These are phyloP conservation scores for Pyrenochaeta sp. DNA, from an alignment of 2,329 filamentous ascomycete species.

Conservation along the genomic window DNA sequence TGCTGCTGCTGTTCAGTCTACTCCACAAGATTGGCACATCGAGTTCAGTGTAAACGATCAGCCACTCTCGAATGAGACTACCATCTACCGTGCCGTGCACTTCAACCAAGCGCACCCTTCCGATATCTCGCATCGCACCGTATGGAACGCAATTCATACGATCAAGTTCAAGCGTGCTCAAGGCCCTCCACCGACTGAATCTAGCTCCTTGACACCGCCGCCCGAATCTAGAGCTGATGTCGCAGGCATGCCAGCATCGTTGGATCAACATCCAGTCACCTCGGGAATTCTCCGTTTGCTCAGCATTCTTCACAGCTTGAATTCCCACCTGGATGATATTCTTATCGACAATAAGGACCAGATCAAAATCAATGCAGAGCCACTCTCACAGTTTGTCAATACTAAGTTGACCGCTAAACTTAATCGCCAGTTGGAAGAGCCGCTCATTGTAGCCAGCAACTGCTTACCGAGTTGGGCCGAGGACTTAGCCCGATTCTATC, in stretches of 20 bases:
- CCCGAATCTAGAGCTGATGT: slow-evolving; percentile 63
- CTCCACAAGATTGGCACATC: slow-evolving; percentile 95
- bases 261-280: slow-evolving; percentile 84
- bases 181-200: slow-evolving; percentile 80
- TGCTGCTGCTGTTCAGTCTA: slow-evolving; percentile 79
- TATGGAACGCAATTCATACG: slow-evolving; percentile 90
- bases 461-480: slow-evolving; percentile 96
- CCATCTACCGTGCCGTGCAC: slow-evolving; percentile 93
- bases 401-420: slow-evolving; percentile 98
- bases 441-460: slow-evolving; percentile 94
- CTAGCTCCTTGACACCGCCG: slow-evolving; percentile 67
- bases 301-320: slow-evolving; percentile 90
- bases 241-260: slow-evolving; percentile 75
- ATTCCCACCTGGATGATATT: slow-evolving; percentile 92
- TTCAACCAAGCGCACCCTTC: slow-evolving; percentile 68
- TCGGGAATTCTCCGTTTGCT: slow-evolving; percentile 87
- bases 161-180: slow-evolving; percentile 90
- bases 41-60: slow-evolving; percentile 90
- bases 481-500: slow-evolving; percentile 90
- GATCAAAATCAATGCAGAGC: slow-evolving; percentile 78
- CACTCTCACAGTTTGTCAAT: slow-evolving; percentile 94
- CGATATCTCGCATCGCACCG: slow-evolving; percentile 75
- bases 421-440: slow-evolving; percentile 95
- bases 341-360: slow-evolving; percentile 78
- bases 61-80: slow-evolving; percentile 87